Base-by-base conservation (phyloP, 768 basidiomycete genomes). In the Suillus alpinus region DNA sequence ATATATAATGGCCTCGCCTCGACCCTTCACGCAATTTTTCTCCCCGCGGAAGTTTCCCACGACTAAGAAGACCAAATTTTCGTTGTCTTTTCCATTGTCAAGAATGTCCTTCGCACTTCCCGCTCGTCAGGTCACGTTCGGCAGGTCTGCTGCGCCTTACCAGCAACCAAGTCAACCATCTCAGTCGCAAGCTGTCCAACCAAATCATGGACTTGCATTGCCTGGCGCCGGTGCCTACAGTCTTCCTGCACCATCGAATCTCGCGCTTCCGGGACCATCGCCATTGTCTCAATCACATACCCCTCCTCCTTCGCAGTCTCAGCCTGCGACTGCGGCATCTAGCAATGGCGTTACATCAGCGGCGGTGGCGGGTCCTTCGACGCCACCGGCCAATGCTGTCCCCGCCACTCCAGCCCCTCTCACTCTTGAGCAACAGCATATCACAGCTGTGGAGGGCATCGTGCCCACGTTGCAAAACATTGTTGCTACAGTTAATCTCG, bases 381-480 rank as follows among this genome's bases (percentile, higher is more conserved):
- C 84, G 0, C 80, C 86, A 1, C 77, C 84, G 26, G 60, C 78
- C 2, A 67, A 76, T 0, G 77, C 81, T n/a, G 77, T 85, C 3
- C 86, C 89, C 1, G 79, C 89, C 0, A 89, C 91, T 0, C 87
- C 91, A 2, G 84, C 64, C 1, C 86, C 91, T 3, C 80, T 93
- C 65, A 92, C 91, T 1, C 88, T 92, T 62, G 92, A 94, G 74
- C 92, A 94, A 63, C 92, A 94, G 68, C 92, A 96, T 72, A 96
- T 98, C 67, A 97, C 95, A 16, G 94, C 94, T 46, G 95, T 96
- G 18, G 93, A 97, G 74, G 97, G 96, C 61, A 95, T 98, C 67
- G 96, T 98, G 8, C 97, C 96, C n/a, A 98, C 95, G 2, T 83
- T 99, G 56, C 96, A 99, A 84, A 99, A 98, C 78, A 98, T 98